Conservation (phyloP, 495 filamentous ascomycete species). For the Penicillium salamii region DNA sequence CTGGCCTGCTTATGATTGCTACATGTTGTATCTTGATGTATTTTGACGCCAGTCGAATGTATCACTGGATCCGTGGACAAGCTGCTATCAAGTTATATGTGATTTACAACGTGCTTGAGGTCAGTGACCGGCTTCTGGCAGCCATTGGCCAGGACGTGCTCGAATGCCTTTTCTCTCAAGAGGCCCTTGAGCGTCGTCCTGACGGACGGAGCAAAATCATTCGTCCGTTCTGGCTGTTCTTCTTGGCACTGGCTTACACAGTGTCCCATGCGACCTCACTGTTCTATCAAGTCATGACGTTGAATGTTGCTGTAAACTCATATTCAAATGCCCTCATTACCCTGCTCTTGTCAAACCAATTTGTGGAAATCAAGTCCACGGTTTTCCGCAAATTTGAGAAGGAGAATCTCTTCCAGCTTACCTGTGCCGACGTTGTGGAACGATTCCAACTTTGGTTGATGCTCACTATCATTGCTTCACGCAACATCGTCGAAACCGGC, state of each 20-base stretch:
- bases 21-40: slow-evolving; percentile 85
- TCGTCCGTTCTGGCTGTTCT: slow-evolving; percentile 85
- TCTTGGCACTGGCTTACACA: slow-evolving; percentile 83
- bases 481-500: slow-evolving; percentile 93
- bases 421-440: slow-evolving; percentile 95
- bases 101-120: slow-evolving; percentile 95
- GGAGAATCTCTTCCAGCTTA: slow-evolving; percentile 94
- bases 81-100: slow-evolving; percentile 97
- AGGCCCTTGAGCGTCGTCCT: slow-evolving; percentile 82
- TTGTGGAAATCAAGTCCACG: slow-evolving; percentile 95
- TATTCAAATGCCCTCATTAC: slow-evolving; percentile 96
- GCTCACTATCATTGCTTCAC: slow-evolving; percentile 89
- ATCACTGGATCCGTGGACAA: slow-evolving; percentile 94
- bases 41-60: slow-evolving; percentile 96
- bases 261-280: slow-evolving; percentile 80
- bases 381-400: slow-evolving; percentile 99
- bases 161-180: slow-evolving; percentile 89
- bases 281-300: slow-evolving; percentile 95
- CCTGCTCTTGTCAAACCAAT: slow-evolving; percentile 89
- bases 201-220: slow-evolving; percentile 92
- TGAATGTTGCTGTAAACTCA: slow-evolving; percentile 98
- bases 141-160: slow-evolving; percentile 94
- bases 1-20: slow-evolving; percentile 77
- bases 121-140: slow-evolving; percentile 79
- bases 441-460: slow-evolving; percentile 98